phyloP scores from a whole-genome alignment of 2,329 filamentous ascomycete species.

The Hypoxylon sp. region DNA sequence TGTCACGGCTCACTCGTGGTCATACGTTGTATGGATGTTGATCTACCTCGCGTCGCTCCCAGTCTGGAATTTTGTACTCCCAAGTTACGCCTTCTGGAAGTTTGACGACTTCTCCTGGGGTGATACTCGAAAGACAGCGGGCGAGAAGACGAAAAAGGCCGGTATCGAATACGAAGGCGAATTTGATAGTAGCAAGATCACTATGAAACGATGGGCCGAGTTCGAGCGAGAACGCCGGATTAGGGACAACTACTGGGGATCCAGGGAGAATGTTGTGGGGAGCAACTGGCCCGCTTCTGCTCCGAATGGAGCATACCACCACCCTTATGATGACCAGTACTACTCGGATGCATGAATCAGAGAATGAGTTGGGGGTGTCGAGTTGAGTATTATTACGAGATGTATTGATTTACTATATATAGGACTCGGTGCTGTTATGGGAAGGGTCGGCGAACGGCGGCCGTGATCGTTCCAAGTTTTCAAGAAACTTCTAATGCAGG shows the following conservation, averaged over 20 bases:
- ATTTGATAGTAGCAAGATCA: conserved; percentile 98
- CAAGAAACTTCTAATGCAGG: conserved; percentile 24
- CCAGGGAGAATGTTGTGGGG: conserved; percentile 66
- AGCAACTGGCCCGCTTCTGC: conserved; percentile 62
- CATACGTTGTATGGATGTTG: conserved; percentile 96
- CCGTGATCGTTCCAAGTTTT: conserved; percentile 14
- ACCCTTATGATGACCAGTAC: conserved; percentile 69
- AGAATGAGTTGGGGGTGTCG: conserved; percentile 1
- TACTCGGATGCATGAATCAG: conserved; percentile 67
- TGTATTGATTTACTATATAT: conserved; percentile 36
- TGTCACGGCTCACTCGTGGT: conserved; percentile 91
- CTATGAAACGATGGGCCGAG: conserved; percentile 98
- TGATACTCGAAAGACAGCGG: conserved; percentile 94
- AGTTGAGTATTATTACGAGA: conserved; percentile 21
- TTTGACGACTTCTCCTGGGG: conserved; percentile 99
- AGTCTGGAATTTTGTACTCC: conserved; percentile 97
- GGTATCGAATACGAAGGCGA: conserved; percentile 92
- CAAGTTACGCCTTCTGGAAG: conserved; percentile 97
- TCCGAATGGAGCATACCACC: conserved; percentile 51
- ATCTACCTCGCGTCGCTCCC: conserved; percentile 95
- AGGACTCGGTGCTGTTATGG: conserved; percentile 27
- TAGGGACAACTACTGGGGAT: conserved; percentile 67
- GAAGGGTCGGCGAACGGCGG: conserved; percentile 12
- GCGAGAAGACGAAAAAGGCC: conserved; percentile 89
- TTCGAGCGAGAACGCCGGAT: conserved; percentile 81